These are phyloP conservation scores for Pyrenochaeta sp. DNA, from an alignment of 2,329 filamentous ascomycete genomes.

Conservation along the genomic window DNA sequence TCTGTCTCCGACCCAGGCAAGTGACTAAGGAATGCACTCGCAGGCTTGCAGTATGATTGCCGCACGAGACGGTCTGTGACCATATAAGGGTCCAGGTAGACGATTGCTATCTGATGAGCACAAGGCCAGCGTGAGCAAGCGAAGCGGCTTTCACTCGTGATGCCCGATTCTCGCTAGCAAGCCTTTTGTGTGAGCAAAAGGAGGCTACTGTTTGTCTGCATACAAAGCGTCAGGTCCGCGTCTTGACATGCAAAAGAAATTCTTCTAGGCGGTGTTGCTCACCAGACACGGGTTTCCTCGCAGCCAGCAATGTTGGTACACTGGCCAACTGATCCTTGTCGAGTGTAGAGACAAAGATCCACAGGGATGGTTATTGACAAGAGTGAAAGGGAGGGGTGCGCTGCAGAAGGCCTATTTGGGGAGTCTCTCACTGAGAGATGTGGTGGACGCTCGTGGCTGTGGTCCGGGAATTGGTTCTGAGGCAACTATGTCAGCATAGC, in stretches of 20 bases:
- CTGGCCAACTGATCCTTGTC: slow-evolving; percentile 20
- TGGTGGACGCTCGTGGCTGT: slow-evolving; percentile 39
- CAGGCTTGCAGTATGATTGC: slow-evolving; percentile 43
- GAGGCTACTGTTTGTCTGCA: slow-evolving; percentile 42
- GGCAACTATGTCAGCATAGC: slow-evolving; percentile 40
- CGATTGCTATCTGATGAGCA: slow-evolving; percentile 45
- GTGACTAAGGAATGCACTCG: slow-evolving; percentile 46
- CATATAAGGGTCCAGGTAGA: slow-evolving; percentile 42
- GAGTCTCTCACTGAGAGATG: slow-evolving; percentile 21
- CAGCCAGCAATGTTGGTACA: slow-evolving; percentile 27
- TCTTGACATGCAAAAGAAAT: slow-evolving; percentile 22
- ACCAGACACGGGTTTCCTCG: slow-evolving; percentile 29
- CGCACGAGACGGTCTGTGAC: slow-evolving; percentile 50
- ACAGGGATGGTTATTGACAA: slow-evolving; percentile 29
- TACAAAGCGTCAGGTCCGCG: slow-evolving; percentile 39
- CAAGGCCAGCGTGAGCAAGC: slow-evolving; percentile 47
- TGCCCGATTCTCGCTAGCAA: slow-evolving; percentile 42
- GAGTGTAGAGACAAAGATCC: slow-evolving; percentile 27
- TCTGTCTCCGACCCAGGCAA: slow-evolving; percentile 44
- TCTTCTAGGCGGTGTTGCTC: slow-evolving; percentile 28
- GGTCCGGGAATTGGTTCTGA: slow-evolving; percentile 26
- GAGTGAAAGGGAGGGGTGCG: slow-evolving; percentile 26
- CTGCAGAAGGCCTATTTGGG: slow-evolving; percentile 28
- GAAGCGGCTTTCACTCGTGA: slow-evolving; percentile 36
- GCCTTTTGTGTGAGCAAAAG: slow-evolving; percentile 31